Evolutionary conservation across 768 basidiomycete genomes (phyloP).

Genomic region (Tulasnella sp.): DNA sequence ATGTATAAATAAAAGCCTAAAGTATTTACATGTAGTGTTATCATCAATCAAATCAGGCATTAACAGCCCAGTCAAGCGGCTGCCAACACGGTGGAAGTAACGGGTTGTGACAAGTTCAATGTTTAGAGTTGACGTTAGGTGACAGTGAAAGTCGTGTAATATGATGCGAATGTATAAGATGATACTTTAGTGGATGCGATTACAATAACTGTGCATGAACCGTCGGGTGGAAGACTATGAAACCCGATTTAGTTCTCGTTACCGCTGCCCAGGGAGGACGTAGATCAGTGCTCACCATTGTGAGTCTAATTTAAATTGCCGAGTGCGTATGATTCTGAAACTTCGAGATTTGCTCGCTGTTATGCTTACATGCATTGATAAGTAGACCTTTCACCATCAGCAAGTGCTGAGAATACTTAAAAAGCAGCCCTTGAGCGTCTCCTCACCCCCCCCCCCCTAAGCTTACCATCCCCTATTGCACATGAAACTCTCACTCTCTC

Average conservation of each 20-base stretch:
- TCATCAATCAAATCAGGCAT: too few relatives aligned
- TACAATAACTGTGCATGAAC: too few relatives aligned
- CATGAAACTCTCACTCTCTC: neutral
- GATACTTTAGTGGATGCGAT: too few relatives aligned
- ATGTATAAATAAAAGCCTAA: too few relatives aligned
- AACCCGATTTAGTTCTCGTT: too few relatives aligned
- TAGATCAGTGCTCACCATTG: neutral
- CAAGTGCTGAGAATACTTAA: neutral
- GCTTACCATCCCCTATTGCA: neutral
- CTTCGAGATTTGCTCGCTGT: neutral
- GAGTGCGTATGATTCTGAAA: too few relatives aligned
- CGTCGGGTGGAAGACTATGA: too few relatives aligned
- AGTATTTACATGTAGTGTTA: too few relatives aligned
- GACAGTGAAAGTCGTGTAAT: neutral
- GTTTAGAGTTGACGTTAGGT: too few relatives aligned
- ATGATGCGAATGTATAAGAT: too few relatives aligned
- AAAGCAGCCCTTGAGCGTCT: neutral
- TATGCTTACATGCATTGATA: neutral
- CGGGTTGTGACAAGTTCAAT: too few relatives aligned
- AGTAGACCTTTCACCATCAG: neutral
- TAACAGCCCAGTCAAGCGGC: neutral
- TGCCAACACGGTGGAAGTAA: neutral
- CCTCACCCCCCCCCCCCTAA: neutral
- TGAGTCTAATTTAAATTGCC: neutral
- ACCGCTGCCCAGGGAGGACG: neutral